Evolutionary conservation across 768 basidiomycete species (phyloP).

Genomic region (Boletus rubescentipes): DNA sequence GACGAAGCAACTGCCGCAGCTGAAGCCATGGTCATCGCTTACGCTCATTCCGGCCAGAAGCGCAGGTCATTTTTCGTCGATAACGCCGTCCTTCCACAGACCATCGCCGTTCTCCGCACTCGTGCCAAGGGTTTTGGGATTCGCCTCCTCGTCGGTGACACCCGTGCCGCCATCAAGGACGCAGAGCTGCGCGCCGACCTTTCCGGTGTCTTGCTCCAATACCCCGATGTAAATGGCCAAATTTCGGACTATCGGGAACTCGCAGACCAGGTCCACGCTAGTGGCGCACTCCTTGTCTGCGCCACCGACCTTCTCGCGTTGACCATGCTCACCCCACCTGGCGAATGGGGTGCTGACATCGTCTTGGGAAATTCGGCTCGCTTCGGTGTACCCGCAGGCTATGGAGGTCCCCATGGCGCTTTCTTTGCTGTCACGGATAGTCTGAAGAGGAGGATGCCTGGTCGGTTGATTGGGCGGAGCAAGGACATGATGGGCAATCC

Average conservation of each 20-base stretch:
- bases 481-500: slow-evolving; percentile 80
- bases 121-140: slow-evolving; percentile 95
- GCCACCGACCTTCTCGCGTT: slow-evolving; percentile 93
- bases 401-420: slow-evolving; percentile 95
- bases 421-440: slow-evolving; percentile 94
- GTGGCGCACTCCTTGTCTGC: slow-evolving; percentile 80
- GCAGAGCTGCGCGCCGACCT: slow-evolving; percentile 57
- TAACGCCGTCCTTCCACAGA: slow-evolving; percentile 81
- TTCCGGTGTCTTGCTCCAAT: slow-evolving; percentile 90
- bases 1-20: slow-evolving; percentile 96
- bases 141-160: slow-evolving; percentile 70
- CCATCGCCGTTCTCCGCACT: slow-evolving; percentile 82
- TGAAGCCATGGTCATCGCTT: slow-evolving; percentile 97
- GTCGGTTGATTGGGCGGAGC: slow-evolving; percentile 88
- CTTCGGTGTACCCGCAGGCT: slow-evolving; percentile 97
- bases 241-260: slow-evolving; percentile 72
- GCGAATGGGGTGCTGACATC: slow-evolving; percentile 98
- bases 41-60: slow-evolving; percentile 62
- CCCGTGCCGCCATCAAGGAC: slow-evolving; percentile 48
- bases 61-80: slow-evolving; percentile 87
- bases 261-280: slow-evolving; percentile 64
- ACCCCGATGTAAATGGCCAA: slow-evolving; percentile 86
- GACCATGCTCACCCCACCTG: slow-evolving; percentile 90
- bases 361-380: slow-evolving; percentile 94
- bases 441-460: slow-evolving; percentile 98